Evolutionary conservation across 306 rosid genomes (phyloP), one percentile per base, ranked within the genome.

Genomic region (Coriaria nepalensis): DNA sequence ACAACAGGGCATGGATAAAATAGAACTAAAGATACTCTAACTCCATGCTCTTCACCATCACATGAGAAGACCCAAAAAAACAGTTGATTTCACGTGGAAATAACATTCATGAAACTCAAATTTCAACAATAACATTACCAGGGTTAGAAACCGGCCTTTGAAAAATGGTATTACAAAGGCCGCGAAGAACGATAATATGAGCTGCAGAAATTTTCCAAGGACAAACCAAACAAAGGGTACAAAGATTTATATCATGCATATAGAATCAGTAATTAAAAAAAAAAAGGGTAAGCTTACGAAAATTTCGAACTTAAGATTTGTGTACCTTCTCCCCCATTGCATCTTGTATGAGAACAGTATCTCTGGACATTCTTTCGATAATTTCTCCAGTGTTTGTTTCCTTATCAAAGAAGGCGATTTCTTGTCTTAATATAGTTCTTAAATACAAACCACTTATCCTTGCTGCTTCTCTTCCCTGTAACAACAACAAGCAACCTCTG

Each of bases 261-360:
- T n/a, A n/a, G n/a, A n/a, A n/a, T n/a, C n/a, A n/a, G n/a, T n/a
- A n/a, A n/a, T n/a, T n/a, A n/a, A n/a, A n/a, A n/a, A 11, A 10
- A 52, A 38, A 8, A 38, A 10, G 14, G 10, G 10, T 10, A 52
- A 39, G 42, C 0, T 29, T 2, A 5, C 35, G 10, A 10, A 49
- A 11, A 13, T 7, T 35, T 37, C 29, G 29, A 20, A 20, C 29
- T 20, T 20, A 20, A 20, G 29, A 20, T 1, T 20, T 20, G 29
- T 20, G 29, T 20, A 64, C 69, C 58, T 64, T 64, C 42, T 64
- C 70, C 5, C 70, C 70, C 70, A 64, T 44, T 20, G 70, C 70
- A 32, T 64, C 69, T 35, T 64, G 61, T 13, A 55, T 63, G 10
- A 63, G 68, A 43, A 63, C 54, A 9, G 69, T 64, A 15, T 64